These are phyloP conservation scores for Chlamydomonas reinhardtii DNA, from an alignment of 163 green algal genomes.

Conservation along the genomic window DNA sequence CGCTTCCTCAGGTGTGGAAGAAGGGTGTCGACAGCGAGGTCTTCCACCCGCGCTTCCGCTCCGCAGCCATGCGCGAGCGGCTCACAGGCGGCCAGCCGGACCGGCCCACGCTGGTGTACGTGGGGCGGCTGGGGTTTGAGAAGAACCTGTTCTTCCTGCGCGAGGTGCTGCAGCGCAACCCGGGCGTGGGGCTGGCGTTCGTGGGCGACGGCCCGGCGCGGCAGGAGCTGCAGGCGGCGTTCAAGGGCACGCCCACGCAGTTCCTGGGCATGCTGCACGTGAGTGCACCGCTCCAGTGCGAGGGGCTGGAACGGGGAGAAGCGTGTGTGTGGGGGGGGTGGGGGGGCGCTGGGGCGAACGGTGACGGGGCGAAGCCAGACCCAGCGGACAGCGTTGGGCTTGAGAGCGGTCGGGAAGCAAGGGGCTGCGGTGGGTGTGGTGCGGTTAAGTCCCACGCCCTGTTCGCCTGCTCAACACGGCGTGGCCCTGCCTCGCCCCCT, in stretches of 20 bases:
- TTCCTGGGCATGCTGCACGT: conserved; percentile 75
- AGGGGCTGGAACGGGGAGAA: too few relatives aligned
- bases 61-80: conserved; percentile 71
- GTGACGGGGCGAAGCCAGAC: too few relatives aligned
- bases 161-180: conserved; percentile 73
- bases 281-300: too few relatives aligned
- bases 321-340: conserved; percentile 50
- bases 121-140: conserved; percentile 95
- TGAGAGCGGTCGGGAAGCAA: too few relatives aligned
- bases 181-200: conserved; percentile 86
- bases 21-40: conserved; percentile 91
- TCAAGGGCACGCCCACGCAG: conserved; percentile 55
- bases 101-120: conserved; percentile 89
- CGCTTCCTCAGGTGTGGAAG: conserved; percentile 82
- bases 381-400: too few relatives aligned
- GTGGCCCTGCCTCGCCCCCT: too few relatives aligned
- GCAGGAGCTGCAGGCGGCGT: conserved; percentile 85
- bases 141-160: conserved; percentile 95
- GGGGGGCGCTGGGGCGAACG: neutral
- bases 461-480: too few relatives aligned
- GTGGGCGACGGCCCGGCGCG: conserved; percentile 94
- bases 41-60: conserved; percentile 90
- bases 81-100: conserved; percentile 84
- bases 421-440: too few relatives aligned
- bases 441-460: too few relatives aligned